These are phyloP conservation scores for Cyphellophora attinorum DNA, from an alignment of 2,329 filamentous ascomycete species.

Conservation along the genomic window DNA sequence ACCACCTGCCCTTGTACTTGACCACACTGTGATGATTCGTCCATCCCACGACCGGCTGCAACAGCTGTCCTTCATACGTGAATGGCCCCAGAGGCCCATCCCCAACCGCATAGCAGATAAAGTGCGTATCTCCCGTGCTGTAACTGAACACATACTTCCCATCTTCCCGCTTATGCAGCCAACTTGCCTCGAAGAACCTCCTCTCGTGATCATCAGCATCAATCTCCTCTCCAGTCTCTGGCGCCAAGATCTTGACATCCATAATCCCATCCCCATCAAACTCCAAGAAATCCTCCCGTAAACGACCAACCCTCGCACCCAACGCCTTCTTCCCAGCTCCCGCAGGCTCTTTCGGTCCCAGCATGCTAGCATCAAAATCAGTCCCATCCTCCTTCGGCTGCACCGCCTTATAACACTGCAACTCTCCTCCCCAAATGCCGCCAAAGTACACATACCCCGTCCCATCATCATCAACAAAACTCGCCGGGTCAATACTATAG, in stretches of 20 bases:
- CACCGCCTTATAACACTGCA: conserved; percentile 56
- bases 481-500: conserved; percentile 69
- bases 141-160: conserved; percentile 68
- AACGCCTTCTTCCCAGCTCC: conserved; percentile 50
- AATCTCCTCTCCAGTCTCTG: conserved; percentile 50
- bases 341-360: conserved; percentile 50
- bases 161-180: conserved; percentile 63
- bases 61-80: conserved; percentile 58
- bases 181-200: conserved; percentile 72
- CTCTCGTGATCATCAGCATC: conserved; percentile 60
- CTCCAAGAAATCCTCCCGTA: conserved; percentile 56
- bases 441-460: conserved; percentile 65
- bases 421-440: conserved; percentile 70
- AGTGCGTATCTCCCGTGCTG: conserved; percentile 70
- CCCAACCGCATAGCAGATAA: conserved; percentile 58
- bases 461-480: conserved; percentile 61
- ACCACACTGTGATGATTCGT: conserved; percentile 74
- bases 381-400: conserved; percentile 26
- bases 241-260: conserved; percentile 56
- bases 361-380: conserved; percentile 46
- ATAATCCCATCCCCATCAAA: conserved; percentile 43
- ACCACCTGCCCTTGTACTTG: conserved; percentile 63
- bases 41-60: conserved; percentile 71
- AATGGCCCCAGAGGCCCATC: conserved; percentile 61
- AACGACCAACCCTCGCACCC: conserved; percentile 55